These are phyloP conservation scores for Apiospora saccharicola DNA, from an alignment of 2,329 filamentous ascomycete species.

Conservation along the genomic window DNA sequence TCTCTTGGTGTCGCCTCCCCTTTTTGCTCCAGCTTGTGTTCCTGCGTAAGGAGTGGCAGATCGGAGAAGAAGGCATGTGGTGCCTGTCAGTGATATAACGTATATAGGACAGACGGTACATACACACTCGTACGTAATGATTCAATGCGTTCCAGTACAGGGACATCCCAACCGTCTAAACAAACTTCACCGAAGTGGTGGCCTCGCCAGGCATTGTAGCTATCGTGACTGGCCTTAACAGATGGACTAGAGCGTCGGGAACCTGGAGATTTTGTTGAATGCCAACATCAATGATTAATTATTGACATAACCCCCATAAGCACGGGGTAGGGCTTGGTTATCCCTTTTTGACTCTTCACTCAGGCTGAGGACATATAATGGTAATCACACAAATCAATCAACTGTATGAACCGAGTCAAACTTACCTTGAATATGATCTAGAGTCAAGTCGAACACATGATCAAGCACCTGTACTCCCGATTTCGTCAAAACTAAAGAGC, in stretches of 20 bases:
- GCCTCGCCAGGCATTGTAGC: neutral
- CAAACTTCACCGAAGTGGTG: neutral
- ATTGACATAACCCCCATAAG: too few relatives aligned
- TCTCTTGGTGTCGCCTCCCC: neutral
- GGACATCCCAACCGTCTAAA: neutral
- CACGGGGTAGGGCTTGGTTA: neutral
- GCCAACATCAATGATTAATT: neutral
- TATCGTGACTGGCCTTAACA: neutral
- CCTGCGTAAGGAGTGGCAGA: neutral
- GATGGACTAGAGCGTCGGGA: neutral
- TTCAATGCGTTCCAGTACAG: neutral
- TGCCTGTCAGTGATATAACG: neutral
- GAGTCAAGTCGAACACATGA: neutral
- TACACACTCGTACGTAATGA: neutral
- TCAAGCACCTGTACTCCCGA: neutral
- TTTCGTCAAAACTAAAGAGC: neutral
- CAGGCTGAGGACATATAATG: too few relatives aligned
- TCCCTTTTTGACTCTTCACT: neutral
- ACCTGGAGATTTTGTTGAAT: neutral
- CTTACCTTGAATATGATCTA: neutral
- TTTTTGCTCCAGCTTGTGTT: neutral
- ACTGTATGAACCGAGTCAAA: too few relatives aligned
- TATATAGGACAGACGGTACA: neutral
- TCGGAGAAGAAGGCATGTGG: neutral
- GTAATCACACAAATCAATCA: neutral